Conservation (phyloP, 2,329 filamentous ascomycete species). For the Colletotrichum costaricense region DNA sequence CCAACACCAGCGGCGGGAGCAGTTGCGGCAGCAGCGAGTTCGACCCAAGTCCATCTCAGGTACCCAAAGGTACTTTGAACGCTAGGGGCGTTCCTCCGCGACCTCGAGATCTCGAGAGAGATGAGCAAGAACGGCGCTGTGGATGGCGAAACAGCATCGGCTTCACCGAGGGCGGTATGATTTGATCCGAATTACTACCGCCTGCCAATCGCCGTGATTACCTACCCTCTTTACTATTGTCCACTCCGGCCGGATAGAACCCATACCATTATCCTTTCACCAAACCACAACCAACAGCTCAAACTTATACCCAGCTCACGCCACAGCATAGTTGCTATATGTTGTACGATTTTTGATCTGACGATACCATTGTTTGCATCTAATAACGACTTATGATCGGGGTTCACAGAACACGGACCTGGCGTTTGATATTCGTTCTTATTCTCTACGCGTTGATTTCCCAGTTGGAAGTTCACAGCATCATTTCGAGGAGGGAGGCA, state of each 20-base stretch:
- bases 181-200: slow-evolving; percentile 49
- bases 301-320: slow-evolving; percentile 28
- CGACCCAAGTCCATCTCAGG: slow-evolving; percentile 51
- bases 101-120: slow-evolving; percentile 48
- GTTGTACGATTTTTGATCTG: slow-evolving; percentile 33
- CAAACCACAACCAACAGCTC: not conserved
- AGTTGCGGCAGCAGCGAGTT: slow-evolving; percentile 60
- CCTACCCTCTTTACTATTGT: not conserved
- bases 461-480: not conserved
- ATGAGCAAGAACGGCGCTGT: slow-evolving; percentile 58
- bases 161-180: slow-evolving; percentile 65
- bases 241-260: not conserved
- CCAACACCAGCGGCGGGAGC: slow-evolving; percentile 62
- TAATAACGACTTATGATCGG: slow-evolving; percentile 36
- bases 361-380: slow-evolving; percentile 34
- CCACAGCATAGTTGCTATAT: slow-evolving; percentile 25
- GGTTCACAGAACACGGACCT: slow-evolving; percentile 21
- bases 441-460: slow-evolving; percentile 18
- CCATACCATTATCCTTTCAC: not conserved
- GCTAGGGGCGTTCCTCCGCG: slow-evolving; percentile 45
- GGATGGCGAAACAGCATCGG: slow-evolving; percentile 69
- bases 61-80: slow-evolving; percentile 45
- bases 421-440: slow-evolving; percentile 33
- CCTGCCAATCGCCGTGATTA: not conserved
- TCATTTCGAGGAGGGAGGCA: not conserved